Conservation (phyloP, 2,329 filamentous ascomycete genomes). For the Phaeosphaeriaceae sp. region DNA sequence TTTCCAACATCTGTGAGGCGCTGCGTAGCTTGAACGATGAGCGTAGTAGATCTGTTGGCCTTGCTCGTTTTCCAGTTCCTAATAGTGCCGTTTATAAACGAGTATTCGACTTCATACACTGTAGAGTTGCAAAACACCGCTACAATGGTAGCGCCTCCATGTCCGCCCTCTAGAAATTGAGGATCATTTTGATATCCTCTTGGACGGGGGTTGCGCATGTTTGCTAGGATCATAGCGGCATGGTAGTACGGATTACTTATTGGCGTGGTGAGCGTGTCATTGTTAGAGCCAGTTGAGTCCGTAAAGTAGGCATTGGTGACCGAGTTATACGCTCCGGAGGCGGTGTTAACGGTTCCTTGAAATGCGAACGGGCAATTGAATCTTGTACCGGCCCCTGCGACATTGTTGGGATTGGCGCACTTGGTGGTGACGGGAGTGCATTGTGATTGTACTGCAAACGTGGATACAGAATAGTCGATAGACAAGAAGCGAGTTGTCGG, state of each 20-base stretch:
- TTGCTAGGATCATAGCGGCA: not conserved
- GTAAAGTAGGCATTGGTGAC: slow-evolving; percentile 1
- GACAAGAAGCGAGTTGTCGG: not conserved
- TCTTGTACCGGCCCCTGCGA: not conserved
- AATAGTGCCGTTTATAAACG: slow-evolving; percentile 1
- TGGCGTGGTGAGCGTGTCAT: not conserved
- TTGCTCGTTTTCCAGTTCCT: not conserved
- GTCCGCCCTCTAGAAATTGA: not conserved
- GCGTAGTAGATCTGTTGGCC: not conserved
- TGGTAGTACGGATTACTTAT: slow-evolving; percentile 4
- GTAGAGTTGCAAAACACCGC: not conserved
- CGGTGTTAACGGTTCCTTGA: not conserved
- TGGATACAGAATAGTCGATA: slow-evolving; percentile 4
- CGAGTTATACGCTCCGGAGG: not conserved
- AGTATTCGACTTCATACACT: slow-evolving; percentile 4
- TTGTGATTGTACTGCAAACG: not conserved
- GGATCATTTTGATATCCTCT: not conserved
- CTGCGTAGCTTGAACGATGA: slow-evolving; percentile 4
- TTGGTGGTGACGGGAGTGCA: not conserved
- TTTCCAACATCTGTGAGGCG: slow-evolving; percentile 1
- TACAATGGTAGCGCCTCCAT: slow-evolving; percentile 1
- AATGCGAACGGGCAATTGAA: slow-evolving; percentile 2
- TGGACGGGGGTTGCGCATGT: not conserved
- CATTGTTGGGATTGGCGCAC: not conserved
- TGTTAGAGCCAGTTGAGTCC: not conserved